phyloP scores from a whole-genome alignment of 306 rosid species.

The Cucumis hystrix region DNA sequence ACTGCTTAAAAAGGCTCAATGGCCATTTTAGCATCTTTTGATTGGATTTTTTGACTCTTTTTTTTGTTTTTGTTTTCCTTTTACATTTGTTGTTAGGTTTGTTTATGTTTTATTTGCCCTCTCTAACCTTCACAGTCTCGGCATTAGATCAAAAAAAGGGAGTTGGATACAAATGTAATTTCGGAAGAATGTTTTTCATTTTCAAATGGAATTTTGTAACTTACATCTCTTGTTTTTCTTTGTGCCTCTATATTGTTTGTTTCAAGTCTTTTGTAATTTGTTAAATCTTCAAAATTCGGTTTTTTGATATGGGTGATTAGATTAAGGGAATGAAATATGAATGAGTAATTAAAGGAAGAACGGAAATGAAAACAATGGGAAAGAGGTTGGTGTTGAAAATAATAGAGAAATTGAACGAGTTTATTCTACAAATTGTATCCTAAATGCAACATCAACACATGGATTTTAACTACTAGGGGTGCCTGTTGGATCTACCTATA shows the following conservation, averaged over 20 bases:
- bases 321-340: background rate
- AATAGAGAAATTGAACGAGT: no score
- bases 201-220: slow-evolving; percentile 2
- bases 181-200: slow-evolving; percentile 3
- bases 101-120: slow-evolving; percentile 1
- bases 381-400: no score
- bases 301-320: background rate
- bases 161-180: slow-evolving; percentile 34
- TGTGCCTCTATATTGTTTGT: background rate
- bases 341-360: no score
- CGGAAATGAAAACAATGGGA: no score
- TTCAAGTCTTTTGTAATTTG: background rate
- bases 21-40: background rate
- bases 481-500: rapidly evolving
- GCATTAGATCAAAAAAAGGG: slow-evolving; percentile 24
- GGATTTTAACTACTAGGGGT: rapidly evolving
- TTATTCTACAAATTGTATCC: no score
- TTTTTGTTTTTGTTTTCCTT: background rate
- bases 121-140: slow-evolving; percentile 21
- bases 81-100: background rate
- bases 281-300: background rate
- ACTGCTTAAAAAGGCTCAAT: background rate
- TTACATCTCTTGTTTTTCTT: background rate
- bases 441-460: rapidly evolving
- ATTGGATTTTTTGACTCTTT: background rate